Evolutionary conservation across 352 stramenopile species (phyloP), one percentile per base, ranked within the genome.

Genomic region (Pythium grandisporangium): DNA sequence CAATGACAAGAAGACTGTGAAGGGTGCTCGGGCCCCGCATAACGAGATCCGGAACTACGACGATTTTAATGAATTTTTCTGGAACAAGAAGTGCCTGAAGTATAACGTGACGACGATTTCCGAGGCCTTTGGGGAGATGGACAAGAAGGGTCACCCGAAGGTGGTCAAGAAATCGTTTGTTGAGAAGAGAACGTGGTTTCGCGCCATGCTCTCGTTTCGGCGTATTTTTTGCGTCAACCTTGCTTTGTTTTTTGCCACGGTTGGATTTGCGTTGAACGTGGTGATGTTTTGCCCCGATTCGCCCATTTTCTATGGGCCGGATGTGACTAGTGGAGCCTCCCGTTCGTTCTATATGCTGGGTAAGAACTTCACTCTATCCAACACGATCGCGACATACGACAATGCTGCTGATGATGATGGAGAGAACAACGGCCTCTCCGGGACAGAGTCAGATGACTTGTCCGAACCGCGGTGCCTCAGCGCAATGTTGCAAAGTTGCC

Each of bases 41-140:
- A 36, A 52, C 6, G 70, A 93, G 44, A 89, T 93, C 29, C 74
- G 79, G 12, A 90, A 90, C 58, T 93, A 93, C 52, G 79, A 93
- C 32, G 79, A 93, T 42, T 93, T 93, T 37, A 93, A 93, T 54
- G 79, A 93, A 59, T 93, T 90, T 32, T 93, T 93, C 50, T 93
- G 79, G 79, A 84, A 46, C 40, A 90, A 90, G 43, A 90, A 88
- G 43, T 90, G 76, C 29, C 48, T 93, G 27, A 89, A 87, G 56
- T 90, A 66, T 57, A 82, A 86, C 42, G 39, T 55, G 8, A 69
- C 59, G 27, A 77, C 42, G 17, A 89, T 93, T 27, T 56, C 56
- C 23, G 71, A 84, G 41, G 74, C 79, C 7, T 87, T 92, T 42
- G 72, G 42, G 1, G 65, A 83, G 35, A 51, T 81, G 17, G 74